phyloP scores from a whole-genome alignment of 2,329 filamentous ascomycete species.

The Tricladium varicosporioides region DNA sequence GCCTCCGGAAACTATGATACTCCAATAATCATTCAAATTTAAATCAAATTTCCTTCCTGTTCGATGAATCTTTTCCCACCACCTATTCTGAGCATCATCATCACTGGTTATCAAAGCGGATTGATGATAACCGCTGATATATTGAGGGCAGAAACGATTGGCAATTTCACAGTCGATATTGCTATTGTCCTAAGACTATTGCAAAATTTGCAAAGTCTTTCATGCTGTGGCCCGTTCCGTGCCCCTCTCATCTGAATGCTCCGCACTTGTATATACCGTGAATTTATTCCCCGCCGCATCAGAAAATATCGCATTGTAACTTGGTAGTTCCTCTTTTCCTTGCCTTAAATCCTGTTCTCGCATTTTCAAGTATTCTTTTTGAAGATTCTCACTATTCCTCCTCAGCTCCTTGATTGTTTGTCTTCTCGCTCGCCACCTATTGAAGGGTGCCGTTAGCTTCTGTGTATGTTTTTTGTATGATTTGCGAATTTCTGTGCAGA shows the following conservation, averaged over 20 bases:
- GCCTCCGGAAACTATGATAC: no score
- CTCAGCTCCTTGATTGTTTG: neutral
- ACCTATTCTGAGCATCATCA: no score
- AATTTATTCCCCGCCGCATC: neutral
- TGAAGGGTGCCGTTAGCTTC: neutral
- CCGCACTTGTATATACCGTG: neutral
- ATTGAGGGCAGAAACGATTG: no score
- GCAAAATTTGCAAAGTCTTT: neutral
- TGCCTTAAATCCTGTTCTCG: neutral
- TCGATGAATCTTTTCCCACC: no score
- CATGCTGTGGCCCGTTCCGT: neutral
- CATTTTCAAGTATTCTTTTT: neutral
- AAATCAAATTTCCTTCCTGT: no score
- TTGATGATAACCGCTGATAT: no score
- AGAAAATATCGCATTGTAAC: neutral
- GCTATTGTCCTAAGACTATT: no score
- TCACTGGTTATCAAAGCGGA: no score
- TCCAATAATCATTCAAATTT: no score
- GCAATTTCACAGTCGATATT: no score
- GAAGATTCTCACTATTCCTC: neutral
- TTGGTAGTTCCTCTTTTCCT: neutral
- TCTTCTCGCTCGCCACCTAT: neutral
- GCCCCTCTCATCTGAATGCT: neutral
- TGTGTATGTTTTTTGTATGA: neutral
- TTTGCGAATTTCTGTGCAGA: neutral